Evolutionary conservation across 202 grass and related monocot genomes (phyloP).

Genomic region (Carex sylvatica): DNA sequence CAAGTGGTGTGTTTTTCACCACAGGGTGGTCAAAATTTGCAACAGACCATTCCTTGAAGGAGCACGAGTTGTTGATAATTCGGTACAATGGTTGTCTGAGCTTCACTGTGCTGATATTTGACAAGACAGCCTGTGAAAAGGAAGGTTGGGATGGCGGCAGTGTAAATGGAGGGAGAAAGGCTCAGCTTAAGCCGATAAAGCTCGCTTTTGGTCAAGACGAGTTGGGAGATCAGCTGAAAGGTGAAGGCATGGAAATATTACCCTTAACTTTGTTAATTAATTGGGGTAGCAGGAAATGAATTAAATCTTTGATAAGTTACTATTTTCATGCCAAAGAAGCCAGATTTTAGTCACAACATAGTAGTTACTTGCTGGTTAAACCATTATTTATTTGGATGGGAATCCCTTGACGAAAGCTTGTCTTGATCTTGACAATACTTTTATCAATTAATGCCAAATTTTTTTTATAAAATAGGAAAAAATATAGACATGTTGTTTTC

Average conservation of each 20-base stretch:
- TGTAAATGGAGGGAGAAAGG: constrained; percentile 15
- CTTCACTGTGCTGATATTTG: constrained; percentile 66
- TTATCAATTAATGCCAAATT: too few species aligned
- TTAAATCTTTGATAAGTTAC: neutral
- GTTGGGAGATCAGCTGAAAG: neutral
- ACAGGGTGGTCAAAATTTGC: constrained; percentile 69
- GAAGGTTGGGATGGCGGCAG: constrained; percentile 13
- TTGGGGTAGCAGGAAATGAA: neutral
- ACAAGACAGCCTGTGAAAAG: constrained; percentile 66
- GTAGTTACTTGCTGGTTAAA: neutral
- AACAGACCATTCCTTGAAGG: constrained; percentile 44
- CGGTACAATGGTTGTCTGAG: constrained; percentile 42
- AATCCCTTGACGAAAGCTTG: too few species aligned
- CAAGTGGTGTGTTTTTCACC: constrained; percentile 39
- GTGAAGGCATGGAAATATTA: constrained; percentile 10
- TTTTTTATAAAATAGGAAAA: too few species aligned
- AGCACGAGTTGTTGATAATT: constrained; percentile 70
- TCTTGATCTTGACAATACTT: too few species aligned
- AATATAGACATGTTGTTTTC: too few species aligned
- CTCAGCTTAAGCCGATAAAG: constrained; percentile 22
- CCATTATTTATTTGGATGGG: neutral
- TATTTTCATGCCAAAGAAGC: neutral
- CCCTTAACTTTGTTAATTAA: neutral
- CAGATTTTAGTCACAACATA: neutral
- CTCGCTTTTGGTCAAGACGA: neutral